A percentile compares a stretch with the other conserved stretches of the same genome.
Evolutionary conservation across 2,329 filamentous ascomycete genomes (phyloP).

Genomic region (Cladosporium austrohemisphaericum): DNA sequence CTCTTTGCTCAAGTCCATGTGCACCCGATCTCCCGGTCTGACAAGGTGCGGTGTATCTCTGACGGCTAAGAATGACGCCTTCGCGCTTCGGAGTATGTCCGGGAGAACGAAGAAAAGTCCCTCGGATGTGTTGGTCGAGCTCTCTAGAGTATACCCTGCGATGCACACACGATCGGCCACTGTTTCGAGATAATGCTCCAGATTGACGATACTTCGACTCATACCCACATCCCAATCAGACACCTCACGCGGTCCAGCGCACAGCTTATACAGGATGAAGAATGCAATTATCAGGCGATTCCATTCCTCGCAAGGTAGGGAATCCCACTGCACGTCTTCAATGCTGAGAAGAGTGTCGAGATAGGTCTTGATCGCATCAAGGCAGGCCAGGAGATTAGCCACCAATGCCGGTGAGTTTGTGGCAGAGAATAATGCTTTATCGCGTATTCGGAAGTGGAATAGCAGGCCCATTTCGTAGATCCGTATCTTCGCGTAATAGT

Average conservation of each 20-base stretch:
- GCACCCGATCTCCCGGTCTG: neutral
- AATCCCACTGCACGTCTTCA: neutral
- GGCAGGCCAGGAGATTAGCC: neutral
- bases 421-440: neutral
- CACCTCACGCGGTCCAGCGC: neutral
- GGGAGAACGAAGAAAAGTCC: slow-evolving; percentile 10
- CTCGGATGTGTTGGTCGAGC: neutral
- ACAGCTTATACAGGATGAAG: slow-evolving; percentile 10
- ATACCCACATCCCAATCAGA: neutral
- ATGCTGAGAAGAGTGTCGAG: slow-evolving; percentile 5
- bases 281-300: neutral
- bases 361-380: slow-evolving; percentile 1
- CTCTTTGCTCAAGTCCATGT: neutral
- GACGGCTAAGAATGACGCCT: neutral
- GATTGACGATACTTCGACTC: neutral
- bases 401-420: neutral
- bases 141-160: too few species aligned
- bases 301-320: slow-evolving; percentile 6
- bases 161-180: neutral
- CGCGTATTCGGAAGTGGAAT: neutral
- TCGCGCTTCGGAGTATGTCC: slow-evolving; percentile 8
- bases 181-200: neutral
- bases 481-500: slow-evolving; percentile 4
- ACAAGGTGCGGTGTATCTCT: neutral
- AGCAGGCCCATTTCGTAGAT: slow-evolving; percentile 10